A percentile compares a stretch with the other conserved stretches of the same genome.
Evolutionary conservation across 768 basidiomycete genomes (phyloP).

Genomic region (Gelatoporia subvermispora): DNA sequence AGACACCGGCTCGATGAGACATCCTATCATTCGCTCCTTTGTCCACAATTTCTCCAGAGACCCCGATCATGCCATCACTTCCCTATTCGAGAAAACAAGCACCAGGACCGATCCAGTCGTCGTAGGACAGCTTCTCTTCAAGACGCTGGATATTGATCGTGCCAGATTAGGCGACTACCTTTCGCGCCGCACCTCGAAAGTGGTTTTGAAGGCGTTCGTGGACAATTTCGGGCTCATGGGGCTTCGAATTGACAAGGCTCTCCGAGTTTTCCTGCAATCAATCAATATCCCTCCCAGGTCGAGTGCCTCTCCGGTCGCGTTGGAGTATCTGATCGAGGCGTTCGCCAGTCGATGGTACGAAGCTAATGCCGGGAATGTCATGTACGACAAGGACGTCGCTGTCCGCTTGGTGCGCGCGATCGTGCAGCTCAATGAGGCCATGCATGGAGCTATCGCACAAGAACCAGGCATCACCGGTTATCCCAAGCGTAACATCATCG

Average conservation of each 20-base stretch:
- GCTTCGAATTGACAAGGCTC: conserved; percentile 80
- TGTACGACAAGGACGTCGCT: conserved; percentile 80
- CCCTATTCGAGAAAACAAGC: conserved; percentile 59
- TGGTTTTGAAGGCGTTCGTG: conserved; percentile 77
- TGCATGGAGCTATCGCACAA: conserved; percentile 71
- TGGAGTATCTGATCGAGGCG: conserved; percentile 74
- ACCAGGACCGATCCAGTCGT: conserved; percentile 61
- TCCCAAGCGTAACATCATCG: conserved; percentile 55
- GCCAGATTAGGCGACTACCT: conserved; percentile 82
- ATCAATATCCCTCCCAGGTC: conserved; percentile 55
- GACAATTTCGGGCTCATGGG: conserved; percentile 85
- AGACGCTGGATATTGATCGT: conserved; percentile 78
- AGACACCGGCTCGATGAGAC: conserved; percentile 38
- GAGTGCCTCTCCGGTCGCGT: conserved; percentile 33
- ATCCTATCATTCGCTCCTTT: conserved; percentile 67
- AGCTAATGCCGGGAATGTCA: conserved; percentile 71
- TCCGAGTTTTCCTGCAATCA: conserved; percentile 85
- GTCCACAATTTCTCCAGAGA: conserved; percentile 75
- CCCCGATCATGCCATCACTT: conserved; percentile 73
- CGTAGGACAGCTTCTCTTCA: conserved; percentile 78
- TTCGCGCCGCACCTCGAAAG: conserved; percentile 63
- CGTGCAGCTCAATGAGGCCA: conserved; percentile 82
- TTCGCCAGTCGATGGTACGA: conserved; percentile 91
- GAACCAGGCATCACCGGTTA: conserved; percentile 52
- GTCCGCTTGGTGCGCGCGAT: conserved; percentile 73